A percentile compares a stretch with the other conserved stretches of the same genome.
Evolutionary conservation across 768 basidiomycete species (phyloP).

Genomic region (Coprinopsis marcescibilis): DNA sequence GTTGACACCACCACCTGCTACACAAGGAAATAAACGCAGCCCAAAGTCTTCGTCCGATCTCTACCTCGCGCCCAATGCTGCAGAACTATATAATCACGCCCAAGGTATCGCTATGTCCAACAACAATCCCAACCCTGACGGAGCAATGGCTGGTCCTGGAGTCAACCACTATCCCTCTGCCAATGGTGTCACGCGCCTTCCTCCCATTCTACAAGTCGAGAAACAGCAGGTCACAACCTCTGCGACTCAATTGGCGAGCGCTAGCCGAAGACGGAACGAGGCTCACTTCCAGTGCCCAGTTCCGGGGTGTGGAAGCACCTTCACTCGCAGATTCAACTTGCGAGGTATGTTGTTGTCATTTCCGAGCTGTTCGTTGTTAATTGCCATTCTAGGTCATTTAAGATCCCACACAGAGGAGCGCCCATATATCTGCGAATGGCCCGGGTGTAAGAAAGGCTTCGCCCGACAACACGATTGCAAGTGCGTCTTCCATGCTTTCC

Average conservation of each 20-base stretch:
- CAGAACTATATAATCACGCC: constrained; percentile 48
- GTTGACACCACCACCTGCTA: constrained; percentile 21
- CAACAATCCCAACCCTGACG: constrained; percentile 25
- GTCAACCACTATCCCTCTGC: constrained; percentile 53
- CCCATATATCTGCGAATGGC: constrained; percentile 90
- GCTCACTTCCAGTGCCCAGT: constrained; percentile 93
- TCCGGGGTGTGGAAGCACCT: constrained; percentile 94
- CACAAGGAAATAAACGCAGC: neutral
- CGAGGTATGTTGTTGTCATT: constrained; percentile 45
- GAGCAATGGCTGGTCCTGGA: constrained; percentile 34
- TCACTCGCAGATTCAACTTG: constrained; percentile 87
- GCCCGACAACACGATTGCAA: constrained; percentile 98
- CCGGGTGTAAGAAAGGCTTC: constrained; percentile 92
- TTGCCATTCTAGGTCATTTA: constrained; percentile 61
- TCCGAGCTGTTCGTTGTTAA: constrained; percentile 10
- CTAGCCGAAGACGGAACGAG: constrained; percentile 83
- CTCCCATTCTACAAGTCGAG: constrained; percentile 85
- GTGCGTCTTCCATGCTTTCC: constrained; percentile 38
- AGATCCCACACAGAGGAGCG: constrained; percentile 94
- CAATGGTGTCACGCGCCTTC: constrained; percentile 51
- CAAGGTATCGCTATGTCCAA: constrained; percentile 22
- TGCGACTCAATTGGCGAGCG: constrained; percentile 88
- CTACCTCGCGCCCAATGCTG: constrained; percentile 43
- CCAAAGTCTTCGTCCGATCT: constrained; percentile 21
- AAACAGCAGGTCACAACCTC: constrained; percentile 94